phyloP scores from a whole-genome alignment of 202 grass and related monocot genomes.

The Cymbopogon flexuosus region DNA sequence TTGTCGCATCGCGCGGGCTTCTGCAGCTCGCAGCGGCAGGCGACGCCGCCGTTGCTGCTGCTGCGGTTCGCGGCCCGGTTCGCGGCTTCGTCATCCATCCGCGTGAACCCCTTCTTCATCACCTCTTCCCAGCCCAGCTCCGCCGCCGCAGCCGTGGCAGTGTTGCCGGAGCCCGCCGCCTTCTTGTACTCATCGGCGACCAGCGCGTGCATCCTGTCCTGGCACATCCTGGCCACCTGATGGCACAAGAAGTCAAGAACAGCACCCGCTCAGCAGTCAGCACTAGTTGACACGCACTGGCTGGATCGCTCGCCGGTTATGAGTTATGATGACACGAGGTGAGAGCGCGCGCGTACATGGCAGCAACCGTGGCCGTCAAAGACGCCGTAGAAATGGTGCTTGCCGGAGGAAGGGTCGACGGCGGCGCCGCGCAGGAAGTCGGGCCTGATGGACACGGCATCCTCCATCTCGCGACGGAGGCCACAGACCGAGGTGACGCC shows the following conservation, averaged over 20 bases:
- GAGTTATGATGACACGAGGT: neutral
- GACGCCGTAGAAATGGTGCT: constrained; percentile 71
- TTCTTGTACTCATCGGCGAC: constrained; percentile 47
- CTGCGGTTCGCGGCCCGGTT: constrained; percentile 15
- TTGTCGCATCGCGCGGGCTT: constrained; percentile 49
- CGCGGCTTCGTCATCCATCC: constrained; percentile 50
- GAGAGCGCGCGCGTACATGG: constrained; percentile 26
- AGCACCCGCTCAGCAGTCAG: neutral
- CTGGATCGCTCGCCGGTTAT: neutral
- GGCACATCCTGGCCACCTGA: constrained; percentile 60
- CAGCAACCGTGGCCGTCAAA: constrained; percentile 83
- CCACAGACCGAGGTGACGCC: constrained; percentile 59
- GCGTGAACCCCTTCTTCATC: constrained; percentile 60
- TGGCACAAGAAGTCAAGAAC: neutral
- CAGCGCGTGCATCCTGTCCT: constrained; percentile 65
- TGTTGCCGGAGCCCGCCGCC: neutral
- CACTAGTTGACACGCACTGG: neutral
- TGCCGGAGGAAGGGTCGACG: neutral
- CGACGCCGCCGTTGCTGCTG: neutral
- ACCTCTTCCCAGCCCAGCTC: constrained; percentile 37
- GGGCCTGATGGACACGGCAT: constrained; percentile 48
- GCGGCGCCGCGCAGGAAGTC: constrained; percentile 37
- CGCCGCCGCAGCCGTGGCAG: neutral
- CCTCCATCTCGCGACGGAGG: constrained; percentile 75
- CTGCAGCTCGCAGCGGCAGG: constrained; percentile 61